phyloP scores from a whole-genome alignment of 768 basidiomycete genomes.

The Psilocybe cyanescens region DNA sequence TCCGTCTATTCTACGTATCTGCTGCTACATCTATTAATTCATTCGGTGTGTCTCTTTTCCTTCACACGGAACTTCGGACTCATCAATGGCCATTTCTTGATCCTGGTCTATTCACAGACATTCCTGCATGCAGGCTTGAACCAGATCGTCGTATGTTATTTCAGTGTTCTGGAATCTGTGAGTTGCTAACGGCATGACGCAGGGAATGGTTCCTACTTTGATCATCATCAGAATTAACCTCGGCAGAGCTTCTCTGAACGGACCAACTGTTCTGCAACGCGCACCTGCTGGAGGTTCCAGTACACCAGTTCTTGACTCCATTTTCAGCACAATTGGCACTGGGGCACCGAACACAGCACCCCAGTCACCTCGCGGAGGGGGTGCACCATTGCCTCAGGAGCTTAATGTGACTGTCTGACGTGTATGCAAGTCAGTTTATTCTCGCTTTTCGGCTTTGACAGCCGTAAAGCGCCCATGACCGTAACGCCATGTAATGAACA shows the following conservation, averaged over 20 bases:
- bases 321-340: conserved; percentile 23
- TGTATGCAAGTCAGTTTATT: neutral
- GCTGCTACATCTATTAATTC: conserved; percentile 19
- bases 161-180: neutral
- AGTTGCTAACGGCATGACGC: neutral
- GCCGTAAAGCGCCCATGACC: conserved; percentile 1
- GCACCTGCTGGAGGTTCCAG: conserved; percentile 14
- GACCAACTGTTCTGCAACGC: neutral
- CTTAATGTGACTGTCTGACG: neutral
- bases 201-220: conserved; percentile 29
- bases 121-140: conserved; percentile 11
- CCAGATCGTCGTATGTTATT: conserved; percentile 25
- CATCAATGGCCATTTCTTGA: neutral
- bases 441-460: neutral
- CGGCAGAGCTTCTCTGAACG: conserved; percentile 7
- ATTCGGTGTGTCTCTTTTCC: conserved; percentile 13
- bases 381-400: conserved; percentile 1
- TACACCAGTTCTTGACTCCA: conserved; percentile 24
- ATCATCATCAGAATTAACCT: conserved; percentile 27
- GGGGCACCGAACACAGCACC: conserved; percentile 8
- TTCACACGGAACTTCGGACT: neutral
- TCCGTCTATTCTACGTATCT: conserved; percentile 22
- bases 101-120: conserved; percentile 8
- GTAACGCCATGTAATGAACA: neutral
- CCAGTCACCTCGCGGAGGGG: conserved; percentile 6